Conservation (phyloP, 345 rosid species). For the Salix exigua region DNA sequence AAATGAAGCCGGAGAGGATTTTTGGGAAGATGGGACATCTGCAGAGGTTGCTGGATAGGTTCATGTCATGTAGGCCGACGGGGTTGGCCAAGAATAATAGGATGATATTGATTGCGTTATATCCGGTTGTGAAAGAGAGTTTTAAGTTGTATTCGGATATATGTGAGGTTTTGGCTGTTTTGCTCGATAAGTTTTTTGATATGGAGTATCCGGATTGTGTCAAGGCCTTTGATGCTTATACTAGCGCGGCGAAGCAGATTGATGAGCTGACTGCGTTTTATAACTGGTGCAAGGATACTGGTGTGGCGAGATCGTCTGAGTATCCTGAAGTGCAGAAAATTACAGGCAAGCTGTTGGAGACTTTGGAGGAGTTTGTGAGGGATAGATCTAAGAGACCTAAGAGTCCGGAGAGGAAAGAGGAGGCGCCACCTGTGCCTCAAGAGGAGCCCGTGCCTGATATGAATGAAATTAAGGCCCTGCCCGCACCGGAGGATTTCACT, state of each 20-base stretch:
- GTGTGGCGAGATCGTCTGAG: constrained; percentile 81
- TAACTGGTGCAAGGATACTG: constrained; percentile 71
- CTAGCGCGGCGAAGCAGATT: constrained; percentile 68
- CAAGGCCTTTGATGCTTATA: constrained; percentile 75
- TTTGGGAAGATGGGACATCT: constrained; percentile 80
- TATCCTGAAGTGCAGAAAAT: constrained; percentile 94
- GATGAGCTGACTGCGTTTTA: constrained; percentile 73
- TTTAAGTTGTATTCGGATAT: constrained; percentile 78
- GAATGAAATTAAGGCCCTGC: constrained; percentile 79
- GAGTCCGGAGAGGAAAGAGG: constrained; percentile 66
- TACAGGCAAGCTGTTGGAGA: constrained; percentile 67
- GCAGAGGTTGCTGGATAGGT: constrained; percentile 79
- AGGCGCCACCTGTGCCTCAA: constrained; percentile 37
- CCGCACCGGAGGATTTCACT: constrained; percentile 59
- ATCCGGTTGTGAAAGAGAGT: constrained; percentile 75
- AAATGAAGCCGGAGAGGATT: constrained; percentile 71
- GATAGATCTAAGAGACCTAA: constrained; percentile 71
- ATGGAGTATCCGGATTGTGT: constrained; percentile 80
- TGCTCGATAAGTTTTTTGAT: constrained; percentile 82
- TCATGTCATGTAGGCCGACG: constrained; percentile 76
- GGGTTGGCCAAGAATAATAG: constrained; percentile 71
- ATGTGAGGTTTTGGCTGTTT: constrained; percentile 69
- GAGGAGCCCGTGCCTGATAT: constrained; percentile 47
- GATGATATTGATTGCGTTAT: constrained; percentile 68
- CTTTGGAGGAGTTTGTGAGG: constrained; percentile 76